These are phyloP conservation scores for Protoeuglena noctilucae DNA, from an alignment of 139 green algal genomes.

Conservation along the genomic window DNA sequence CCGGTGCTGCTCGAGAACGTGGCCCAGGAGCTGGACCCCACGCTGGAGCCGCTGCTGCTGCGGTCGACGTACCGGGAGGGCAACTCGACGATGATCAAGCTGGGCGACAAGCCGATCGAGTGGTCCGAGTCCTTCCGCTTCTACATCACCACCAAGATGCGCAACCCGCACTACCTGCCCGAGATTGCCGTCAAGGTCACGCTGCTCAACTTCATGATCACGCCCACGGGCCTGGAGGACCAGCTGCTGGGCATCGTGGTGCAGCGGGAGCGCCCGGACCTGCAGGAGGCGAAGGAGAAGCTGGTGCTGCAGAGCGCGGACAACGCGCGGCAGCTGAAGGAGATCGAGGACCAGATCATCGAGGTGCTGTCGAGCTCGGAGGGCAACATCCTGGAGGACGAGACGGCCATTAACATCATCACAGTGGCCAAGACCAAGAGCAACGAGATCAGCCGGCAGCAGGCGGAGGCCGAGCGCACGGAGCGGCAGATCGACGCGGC, in stretches of 20 bases:
- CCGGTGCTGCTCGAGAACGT: slow-evolving; percentile 70
- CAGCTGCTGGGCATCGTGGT: slow-evolving; percentile 65
- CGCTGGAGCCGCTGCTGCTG: slow-evolving; percentile 61
- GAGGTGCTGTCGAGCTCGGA: slow-evolving; percentile 43
- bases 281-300: slow-evolving; percentile 64
- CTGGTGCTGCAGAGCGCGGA: slow-evolving; percentile 53
- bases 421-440: slow-evolving; percentile 41
- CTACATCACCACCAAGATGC: slow-evolving; percentile 77
- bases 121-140: slow-evolving; percentile 62
- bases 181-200: slow-evolving; percentile 67
- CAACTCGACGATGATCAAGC: slow-evolving; percentile 30
- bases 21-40: slow-evolving; percentile 51
- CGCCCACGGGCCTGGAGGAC: slow-evolving; percentile 57
- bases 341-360: slow-evolving; percentile 76
- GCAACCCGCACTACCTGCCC: slow-evolving; percentile 69
- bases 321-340: slow-evolving; percentile 56
- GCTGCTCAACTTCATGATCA: slow-evolving; percentile 74
- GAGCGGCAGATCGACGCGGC: slow-evolving; percentile 22
- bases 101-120: slow-evolving; percentile 59
- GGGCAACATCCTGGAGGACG: slow-evolving; percentile 70
- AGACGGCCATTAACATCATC: slow-evolving; percentile 56
- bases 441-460: slow-evolving; percentile 57
- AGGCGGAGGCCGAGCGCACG: slow-evolving; percentile 27
- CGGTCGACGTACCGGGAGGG: slow-evolving; percentile 57
- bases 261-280: slow-evolving; percentile 47